Base-by-base conservation (phyloP, 371 early-diverging fungal genomes). In the Rhizopus delemar region DNA sequence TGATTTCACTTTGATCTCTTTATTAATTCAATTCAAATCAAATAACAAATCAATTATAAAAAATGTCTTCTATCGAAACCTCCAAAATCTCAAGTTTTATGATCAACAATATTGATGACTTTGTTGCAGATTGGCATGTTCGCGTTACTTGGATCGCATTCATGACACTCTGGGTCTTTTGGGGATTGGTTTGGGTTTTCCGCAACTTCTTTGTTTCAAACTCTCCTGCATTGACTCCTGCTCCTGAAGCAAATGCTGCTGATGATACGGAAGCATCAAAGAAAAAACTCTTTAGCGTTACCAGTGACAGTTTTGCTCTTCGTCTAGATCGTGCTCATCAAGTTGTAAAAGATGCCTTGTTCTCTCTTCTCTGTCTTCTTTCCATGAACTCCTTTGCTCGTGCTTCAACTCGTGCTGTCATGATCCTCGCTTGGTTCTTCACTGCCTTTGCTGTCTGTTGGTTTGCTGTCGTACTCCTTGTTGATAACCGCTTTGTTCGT, bases 351-450 rank as follows among this genome's bases (percentile, higher is more conserved):
- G 66, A 66, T 22, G 50, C 55, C 8, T 32, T 64, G 2, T 49
- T 64, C 49, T 60, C 59, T 33, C 57, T 68, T 13, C 56, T 76
- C 9, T 70, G 69, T 22, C 62, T 70, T 15, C 57, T 76, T 28
- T 53, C 62, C 3, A 46, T 76, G 22, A 76, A 76, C 48, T 70
- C 71, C 3, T 60, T 76, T 56, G 76, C 66, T 34, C 71, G 71
- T 45, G 76, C 69, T 12, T 59, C 63, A n/a, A 68, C 66, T 31
- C 55, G 58, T 41, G 63, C 64, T 33, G 76, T 73, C 13, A 73
- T 73, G 76, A 70, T 76, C 28, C 31, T 76, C 41, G 53, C 69
- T 16, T 76, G 76, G 75, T 53, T 75, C 49, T 67, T 68, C 13
- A 38, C 51, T 41, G 59, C 56, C 9, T 55, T 59, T 39, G 59